phyloP scores from a whole-genome alignment of 1,284 basidiomycete genomes.

The Porodaedalea pini region DNA sequence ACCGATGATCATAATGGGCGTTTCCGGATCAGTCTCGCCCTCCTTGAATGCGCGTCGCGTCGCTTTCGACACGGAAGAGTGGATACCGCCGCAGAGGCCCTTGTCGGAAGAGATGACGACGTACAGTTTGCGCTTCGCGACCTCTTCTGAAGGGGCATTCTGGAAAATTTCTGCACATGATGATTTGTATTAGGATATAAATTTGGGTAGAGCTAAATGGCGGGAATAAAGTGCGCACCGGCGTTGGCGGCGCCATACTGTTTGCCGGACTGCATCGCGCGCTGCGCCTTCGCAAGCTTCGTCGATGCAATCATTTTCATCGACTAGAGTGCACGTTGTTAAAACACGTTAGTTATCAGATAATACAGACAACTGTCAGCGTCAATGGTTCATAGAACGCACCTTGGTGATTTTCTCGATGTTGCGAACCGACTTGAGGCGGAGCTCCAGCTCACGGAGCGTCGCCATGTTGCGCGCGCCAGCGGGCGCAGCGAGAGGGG shows the following conservation, averaged over 20 bases:
- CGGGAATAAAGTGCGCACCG: conserved; percentile 51
- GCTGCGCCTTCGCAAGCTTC: conserved; percentile 92
- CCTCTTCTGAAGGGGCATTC: conserved; percentile 61
- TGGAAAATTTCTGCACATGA: conserved; percentile 75
- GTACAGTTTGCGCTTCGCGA: conserved; percentile 77
- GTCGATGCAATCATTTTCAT: conserved; percentile 99
- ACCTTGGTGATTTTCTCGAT: conserved; percentile 99
- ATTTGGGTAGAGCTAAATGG: not conserved
- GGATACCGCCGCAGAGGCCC: conserved; percentile 99
- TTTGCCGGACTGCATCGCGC: conserved; percentile 93
- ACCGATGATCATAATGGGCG: conserved; percentile 83
- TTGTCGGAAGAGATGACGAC: conserved; percentile 96
- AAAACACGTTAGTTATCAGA: too few relatives aligned
- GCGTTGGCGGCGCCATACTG: conserved; percentile 92
- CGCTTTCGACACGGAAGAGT: conserved; percentile 93
- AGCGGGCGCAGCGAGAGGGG: conserved; percentile 57
- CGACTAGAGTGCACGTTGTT: conserved; percentile 65
- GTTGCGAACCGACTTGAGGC: conserved; percentile 96
- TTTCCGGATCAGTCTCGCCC: conserved; percentile 50
- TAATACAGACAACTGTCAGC: too few relatives aligned
- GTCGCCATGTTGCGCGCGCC: conserved; percentile 91
- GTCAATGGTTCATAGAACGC: conserved; percentile 27
- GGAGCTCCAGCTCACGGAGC: conserved; percentile 94
- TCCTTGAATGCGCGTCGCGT: conserved; percentile 68
- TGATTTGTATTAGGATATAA: not conserved